Conservation (phyloP, 1,284 basidiomycete species). For the Psilocybe mexicana region DNA sequence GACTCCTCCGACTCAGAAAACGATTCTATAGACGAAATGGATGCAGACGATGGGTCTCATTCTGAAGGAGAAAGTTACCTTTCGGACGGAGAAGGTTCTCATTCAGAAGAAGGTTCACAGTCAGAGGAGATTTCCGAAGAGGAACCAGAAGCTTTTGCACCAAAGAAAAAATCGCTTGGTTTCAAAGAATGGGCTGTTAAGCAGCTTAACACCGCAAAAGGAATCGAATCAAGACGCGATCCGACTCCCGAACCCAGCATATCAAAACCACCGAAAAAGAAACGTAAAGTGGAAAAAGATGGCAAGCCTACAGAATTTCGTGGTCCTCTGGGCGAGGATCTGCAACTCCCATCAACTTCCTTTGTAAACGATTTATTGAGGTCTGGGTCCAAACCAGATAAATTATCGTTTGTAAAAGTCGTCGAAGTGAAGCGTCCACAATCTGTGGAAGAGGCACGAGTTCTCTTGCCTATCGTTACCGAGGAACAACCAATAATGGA, state of each 20-base stretch:
- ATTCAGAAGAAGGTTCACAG: constrained; percentile 16
- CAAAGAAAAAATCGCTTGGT: constrained; percentile 46
- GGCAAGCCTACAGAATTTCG: constrained; percentile 45
- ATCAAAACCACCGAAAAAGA: constrained; percentile 37
- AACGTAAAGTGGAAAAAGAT: constrained; percentile 39
- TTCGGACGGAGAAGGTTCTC: constrained; percentile 27
- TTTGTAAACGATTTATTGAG: constrained; percentile 60
- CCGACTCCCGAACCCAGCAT: constrained; percentile 19
- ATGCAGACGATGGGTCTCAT: constrained; percentile 28
- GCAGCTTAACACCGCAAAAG: constrained; percentile 65
- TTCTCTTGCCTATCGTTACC: constrained; percentile 86
- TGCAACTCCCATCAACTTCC: constrained; percentile 61
- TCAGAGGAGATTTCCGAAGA: constrained; percentile 14
- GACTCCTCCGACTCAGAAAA: constrained; percentile 76
- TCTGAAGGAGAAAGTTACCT: constrained; percentile 26
- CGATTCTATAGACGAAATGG: constrained; percentile 35
- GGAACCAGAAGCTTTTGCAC: constrained; percentile 14
- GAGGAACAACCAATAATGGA: constrained; percentile 97
- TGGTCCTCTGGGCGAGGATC: constrained; percentile 68
- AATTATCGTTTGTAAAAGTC: constrained; percentile 36
- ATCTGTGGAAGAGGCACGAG: constrained; percentile 77
- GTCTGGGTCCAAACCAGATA: constrained; percentile 22
- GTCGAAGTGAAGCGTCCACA: constrained; percentile 70
- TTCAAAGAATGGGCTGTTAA: constrained; percentile 89
- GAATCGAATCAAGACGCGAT: constrained; percentile 36